Evolutionary conservation across 306 rosid genomes (phyloP).

Genomic region (Quercus wislizeni): DNA sequence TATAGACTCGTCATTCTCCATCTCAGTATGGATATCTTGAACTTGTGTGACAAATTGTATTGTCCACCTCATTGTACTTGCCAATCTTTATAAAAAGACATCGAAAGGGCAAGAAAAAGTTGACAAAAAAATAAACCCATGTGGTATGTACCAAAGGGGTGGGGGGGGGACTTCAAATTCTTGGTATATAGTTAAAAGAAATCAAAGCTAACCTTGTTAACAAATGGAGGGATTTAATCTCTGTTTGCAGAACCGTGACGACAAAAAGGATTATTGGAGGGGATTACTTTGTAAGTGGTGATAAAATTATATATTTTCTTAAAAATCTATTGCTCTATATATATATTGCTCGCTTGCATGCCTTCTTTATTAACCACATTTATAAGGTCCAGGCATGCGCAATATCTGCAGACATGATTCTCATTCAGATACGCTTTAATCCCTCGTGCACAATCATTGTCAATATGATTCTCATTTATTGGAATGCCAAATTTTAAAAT

Average conservation of each 20-base stretch:
- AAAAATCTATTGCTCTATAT: no score
- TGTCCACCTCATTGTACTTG: no score
- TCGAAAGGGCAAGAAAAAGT: neutral
- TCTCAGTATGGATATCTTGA: constrained; percentile 20
- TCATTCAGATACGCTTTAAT: no score
- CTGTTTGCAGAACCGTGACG: neutral
- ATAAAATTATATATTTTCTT: no score
- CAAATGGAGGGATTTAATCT: neutral
- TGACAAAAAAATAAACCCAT: neutral
- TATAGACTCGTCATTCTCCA: constrained; percentile 19
- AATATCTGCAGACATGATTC: no score
- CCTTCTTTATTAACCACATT: no score
- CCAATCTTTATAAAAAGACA: neutral
- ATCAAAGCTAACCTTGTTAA: neutral
- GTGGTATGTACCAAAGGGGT: neutral
- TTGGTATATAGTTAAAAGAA: neutral
- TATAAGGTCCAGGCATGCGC: no score
- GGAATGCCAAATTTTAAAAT: no score
- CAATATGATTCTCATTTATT: no score
- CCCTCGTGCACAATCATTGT: no score
- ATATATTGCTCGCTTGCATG: no score
- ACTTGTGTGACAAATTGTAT: no score
- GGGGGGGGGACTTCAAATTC: neutral
- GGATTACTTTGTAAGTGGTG: neutral
- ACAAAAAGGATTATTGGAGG: neutral